These are phyloP conservation scores for Trichoderma erinaceum DNA, from an alignment of 495 filamentous ascomycete genomes.

Conservation along the genomic window DNA sequence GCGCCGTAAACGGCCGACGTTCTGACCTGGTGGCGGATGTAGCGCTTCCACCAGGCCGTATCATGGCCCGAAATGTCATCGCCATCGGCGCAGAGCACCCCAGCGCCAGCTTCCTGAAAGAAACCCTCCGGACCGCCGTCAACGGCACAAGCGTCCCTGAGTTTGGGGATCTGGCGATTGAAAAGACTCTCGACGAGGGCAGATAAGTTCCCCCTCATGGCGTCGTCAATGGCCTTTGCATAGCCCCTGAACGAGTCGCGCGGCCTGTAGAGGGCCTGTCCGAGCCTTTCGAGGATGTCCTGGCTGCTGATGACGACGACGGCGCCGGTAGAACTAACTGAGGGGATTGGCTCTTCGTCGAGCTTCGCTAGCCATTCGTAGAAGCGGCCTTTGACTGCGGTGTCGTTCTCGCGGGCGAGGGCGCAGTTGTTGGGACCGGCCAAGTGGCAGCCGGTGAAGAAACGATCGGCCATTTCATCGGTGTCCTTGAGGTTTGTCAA, in stretches of 20 bases:
- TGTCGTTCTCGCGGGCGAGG: conserved; percentile 30
- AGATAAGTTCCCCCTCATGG: background rate
- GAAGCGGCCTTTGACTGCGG: background rate
- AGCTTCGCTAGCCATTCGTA: background rate
- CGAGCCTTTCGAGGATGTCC: conserved; percentile 33
- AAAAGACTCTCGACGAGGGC: background rate
- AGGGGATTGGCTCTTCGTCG: conserved; percentile 22
- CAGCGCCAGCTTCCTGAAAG: background rate
- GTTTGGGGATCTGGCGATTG: background rate
- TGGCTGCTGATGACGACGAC: conserved; percentile 35
- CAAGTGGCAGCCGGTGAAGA: conserved; percentile 43
- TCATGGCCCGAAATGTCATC: conserved; percentile 26
- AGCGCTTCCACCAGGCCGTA: conserved; percentile 32
- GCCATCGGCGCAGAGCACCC: conserved; percentile 50
- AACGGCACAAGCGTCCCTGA: background rate
- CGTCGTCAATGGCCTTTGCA: background rate
- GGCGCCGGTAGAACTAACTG: conserved; percentile 30
- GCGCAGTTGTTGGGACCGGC: conserved; percentile 35
- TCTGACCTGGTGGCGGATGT: conserved; percentile 32
- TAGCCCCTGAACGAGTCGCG: conserved; percentile 21
- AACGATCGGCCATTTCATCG: conserved; percentile 41
- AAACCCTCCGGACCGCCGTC: background rate
- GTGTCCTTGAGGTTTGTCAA: conserved; percentile 42
- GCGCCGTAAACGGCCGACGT: conserved; percentile 47
- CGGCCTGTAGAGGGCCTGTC: conserved; percentile 22